Conservation (phyloP, 225 moss, liverwort and hornwort genomes). For the Pseudisothecium myosuroides region DNA sequence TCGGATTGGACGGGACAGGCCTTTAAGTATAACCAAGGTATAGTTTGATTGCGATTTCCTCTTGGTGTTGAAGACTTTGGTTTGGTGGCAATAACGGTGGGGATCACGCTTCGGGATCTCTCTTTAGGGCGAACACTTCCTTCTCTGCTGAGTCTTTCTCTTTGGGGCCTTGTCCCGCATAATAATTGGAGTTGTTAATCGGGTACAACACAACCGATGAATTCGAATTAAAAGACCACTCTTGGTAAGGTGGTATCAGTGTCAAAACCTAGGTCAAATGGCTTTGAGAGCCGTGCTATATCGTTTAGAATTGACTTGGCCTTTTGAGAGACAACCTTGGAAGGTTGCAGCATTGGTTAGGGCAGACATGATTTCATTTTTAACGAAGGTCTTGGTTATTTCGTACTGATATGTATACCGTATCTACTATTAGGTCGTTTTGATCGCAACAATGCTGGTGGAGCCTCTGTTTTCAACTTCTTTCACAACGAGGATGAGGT, state of each 20-base stretch:
- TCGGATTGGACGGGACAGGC: slow-evolving; percentile 97
- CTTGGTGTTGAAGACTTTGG: not conserved
- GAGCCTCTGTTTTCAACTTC: slow-evolving; percentile 82
- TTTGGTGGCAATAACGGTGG: not conserved
- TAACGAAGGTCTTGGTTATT: not conserved
- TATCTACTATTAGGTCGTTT: slow-evolving; percentile 47
- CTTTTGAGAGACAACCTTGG: not conserved
- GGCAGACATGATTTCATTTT: not conserved
- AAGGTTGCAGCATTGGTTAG: not conserved
- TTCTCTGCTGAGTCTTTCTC: not conserved
- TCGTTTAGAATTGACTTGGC: not conserved
- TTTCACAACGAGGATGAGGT: slow-evolving; percentile 97
- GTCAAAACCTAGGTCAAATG: not conserved
- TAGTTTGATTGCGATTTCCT: not conserved
- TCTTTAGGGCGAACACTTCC: not conserved
- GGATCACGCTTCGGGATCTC: not conserved
- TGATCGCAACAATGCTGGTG: slow-evolving; percentile 73
- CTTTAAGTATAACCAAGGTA: slow-evolving; percentile 60
- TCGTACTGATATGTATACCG: not conserved
- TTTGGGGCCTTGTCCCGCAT: no score
- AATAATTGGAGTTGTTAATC: not conserved
- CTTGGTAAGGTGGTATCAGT: not conserved
- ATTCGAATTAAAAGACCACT: not conserved
- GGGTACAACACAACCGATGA: not conserved
- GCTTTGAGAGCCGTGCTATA: not conserved